A percentile compares a stretch with the other conserved stretches of the same genome.
phyloP scores from a whole-genome alignment of 352 stramenopile species.

The Phytophthora ohioensis region DNA sequence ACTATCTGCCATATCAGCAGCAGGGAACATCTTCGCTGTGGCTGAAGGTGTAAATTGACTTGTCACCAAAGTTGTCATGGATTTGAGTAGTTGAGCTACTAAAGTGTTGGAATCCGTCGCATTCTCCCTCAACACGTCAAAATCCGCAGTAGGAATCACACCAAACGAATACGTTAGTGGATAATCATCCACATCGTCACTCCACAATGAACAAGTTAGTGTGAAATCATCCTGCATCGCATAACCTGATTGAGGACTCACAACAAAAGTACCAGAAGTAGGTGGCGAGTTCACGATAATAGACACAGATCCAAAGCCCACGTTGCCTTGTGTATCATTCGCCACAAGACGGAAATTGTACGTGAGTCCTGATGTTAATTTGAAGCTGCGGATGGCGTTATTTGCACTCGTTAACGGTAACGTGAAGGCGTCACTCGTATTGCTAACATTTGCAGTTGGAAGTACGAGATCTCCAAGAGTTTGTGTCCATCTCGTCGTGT shows the following conservation, averaged over 20 bases:
- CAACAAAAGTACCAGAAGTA: constrained; percentile 55
- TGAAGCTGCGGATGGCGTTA: constrained; percentile 65
- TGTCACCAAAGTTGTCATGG: constrained; percentile 47
- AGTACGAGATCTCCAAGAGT: constrained; percentile 65
- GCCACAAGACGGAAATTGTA: constrained; percentile 75
- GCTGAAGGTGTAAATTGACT: constrained; percentile 50
- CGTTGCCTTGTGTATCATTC: constrained; percentile 59
- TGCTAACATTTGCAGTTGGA: constrained; percentile 29
- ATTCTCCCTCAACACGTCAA: constrained; percentile 24
- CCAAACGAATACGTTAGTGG: constrained; percentile 74
- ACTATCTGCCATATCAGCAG: constrained; percentile 32
- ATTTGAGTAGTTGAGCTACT: constrained; percentile 39
- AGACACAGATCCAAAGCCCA: constrained; percentile 57
- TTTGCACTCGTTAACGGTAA: constrained; percentile 61
- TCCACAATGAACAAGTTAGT: constrained; percentile 66
- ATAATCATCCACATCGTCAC: constrained; percentile 62
- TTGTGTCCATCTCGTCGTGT: constrained; percentile 59
- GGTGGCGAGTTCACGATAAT: constrained; percentile 72
- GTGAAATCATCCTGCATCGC: constrained; percentile 66
- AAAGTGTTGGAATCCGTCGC: constrained; percentile 28
- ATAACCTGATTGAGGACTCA: constrained; percentile 55
- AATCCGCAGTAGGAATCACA: constrained; percentile 44
- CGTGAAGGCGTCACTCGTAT: constrained; percentile 53
- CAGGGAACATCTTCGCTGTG: constrained; percentile 54
- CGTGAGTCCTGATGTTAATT: constrained; percentile 64